Evolutionary conservation across 2,329 filamentous ascomycete species (phyloP), one percentile per base, ranked within the genome.

Genomic region (Apiospora aurea): DNA sequence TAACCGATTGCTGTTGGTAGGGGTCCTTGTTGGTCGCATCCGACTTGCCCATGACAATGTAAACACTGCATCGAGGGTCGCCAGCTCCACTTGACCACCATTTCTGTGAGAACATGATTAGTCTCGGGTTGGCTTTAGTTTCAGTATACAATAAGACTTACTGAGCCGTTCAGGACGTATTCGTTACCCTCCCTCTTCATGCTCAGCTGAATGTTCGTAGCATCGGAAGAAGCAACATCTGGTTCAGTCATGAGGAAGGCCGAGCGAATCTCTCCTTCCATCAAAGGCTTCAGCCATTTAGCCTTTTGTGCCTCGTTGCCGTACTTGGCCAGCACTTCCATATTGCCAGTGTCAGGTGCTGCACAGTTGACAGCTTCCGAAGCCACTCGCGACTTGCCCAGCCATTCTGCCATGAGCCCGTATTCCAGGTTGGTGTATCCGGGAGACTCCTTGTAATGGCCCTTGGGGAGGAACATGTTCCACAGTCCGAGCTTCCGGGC

Each of bases 51-150:
- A 99, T 97, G 78, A 97, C 95, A 74, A 99, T 92, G 85, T 98
- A 98, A 81, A 99, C 87, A 82, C 93, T 89, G 87, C 96, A 99
- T 78, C 96, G 90, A 72, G 93, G 93, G 84, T 99, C 96, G 72
- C 96, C 96, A 24, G 95, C 95, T 75, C 96, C 96, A 75, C 94
- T 97, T 41, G 94, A 97, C 96, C 96, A 99, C 96, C 96, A 99
- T 94, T 99, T 99, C 90, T 96, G 75, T 21, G 80, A 41, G 76
- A 74, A 61, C 53, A 44, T 51, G 0, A 11, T 64, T 41, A 64
- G 57, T 21, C 24, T 41, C 1, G 8, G 18, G 34, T 41, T 6
- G 21, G 29, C 6, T n/a, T 4, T 64, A 41, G 21, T 38, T 2
- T 5, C 11, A 3, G 4, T 38, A 13, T 1, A 13, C 34, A 24